Base-by-base conservation (phyloP, 768 basidiomycete genomes). In the Phylloporus rhodoxanthus region DNA sequence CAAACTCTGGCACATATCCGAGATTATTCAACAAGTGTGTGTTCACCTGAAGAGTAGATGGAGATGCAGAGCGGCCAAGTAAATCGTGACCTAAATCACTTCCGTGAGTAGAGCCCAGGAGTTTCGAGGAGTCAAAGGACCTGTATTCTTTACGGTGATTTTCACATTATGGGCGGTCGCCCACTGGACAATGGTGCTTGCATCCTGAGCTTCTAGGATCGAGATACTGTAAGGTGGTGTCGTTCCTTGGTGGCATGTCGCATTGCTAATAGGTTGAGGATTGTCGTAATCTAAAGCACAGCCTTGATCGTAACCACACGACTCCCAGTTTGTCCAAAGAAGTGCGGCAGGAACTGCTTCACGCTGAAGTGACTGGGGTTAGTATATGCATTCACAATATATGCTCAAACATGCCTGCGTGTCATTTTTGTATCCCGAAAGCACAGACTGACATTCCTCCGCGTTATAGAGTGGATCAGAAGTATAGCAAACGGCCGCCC, bases 281-380 rank as follows among this genome's bases (percentile, higher is more conserved):
- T 58, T 19, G 21, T 23, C 28, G 29, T 53, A 56, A 23, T 64
- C 53, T 19, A 64, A 26, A n/a, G 53, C 42, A 21, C 61, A 63
- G 2, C 53, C 62, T 26, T 53, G 33, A 4, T 10, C 43, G 10
- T 51, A 64, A 14, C 49, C 40, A 28, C 61, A 63, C 2, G 54
- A 28, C 39, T 64, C 61, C 56, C 56, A 64, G 47, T 63, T 63
- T 13, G 48, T 0, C 62, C 54, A 63, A 14, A 63, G 37, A 9
- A 64, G 54, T 3, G 62, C 59, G 0, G 59, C 23, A 1, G 62
- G 30, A 11, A 40, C 36, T 5, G 47, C 48, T 53, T 56, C 62
- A 21, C 61, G 61, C 61, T 63, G 37, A 44, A 20, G 19, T 17
- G 20, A 10, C 30, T n/a, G n/a, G n/a, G n/a, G 36, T 47, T n/a